Conservation (phyloP, 768 basidiomycete species). For the Jaapia argillacea region DNA sequence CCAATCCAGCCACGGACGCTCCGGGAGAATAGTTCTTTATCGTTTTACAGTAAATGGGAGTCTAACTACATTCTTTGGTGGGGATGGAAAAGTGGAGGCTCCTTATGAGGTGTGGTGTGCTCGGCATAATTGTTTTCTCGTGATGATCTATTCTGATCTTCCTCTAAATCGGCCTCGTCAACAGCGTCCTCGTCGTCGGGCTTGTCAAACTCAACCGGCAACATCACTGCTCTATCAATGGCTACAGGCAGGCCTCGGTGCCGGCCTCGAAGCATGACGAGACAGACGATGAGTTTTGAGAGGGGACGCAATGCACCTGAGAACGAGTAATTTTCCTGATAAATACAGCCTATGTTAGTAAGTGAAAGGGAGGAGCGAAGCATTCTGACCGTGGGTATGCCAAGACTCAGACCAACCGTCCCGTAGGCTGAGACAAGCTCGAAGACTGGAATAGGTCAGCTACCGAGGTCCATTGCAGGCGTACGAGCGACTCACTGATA, state of each 20-base stretch:
- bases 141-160: too few species aligned
- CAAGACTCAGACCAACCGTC: constrained; percentile 82
- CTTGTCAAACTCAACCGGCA: constrained; percentile 70
- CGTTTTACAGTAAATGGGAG: too few species aligned
- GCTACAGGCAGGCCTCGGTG: constrained; percentile 85
- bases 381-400: constrained; percentile 72
- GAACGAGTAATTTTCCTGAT: constrained; percentile 72
- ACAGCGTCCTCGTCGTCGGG: too few species aligned
- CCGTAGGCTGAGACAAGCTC: constrained; percentile 86
- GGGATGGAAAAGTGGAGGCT: too few species aligned
- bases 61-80: too few species aligned
- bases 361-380: constrained; percentile 15
- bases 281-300: constrained; percentile 79
- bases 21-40: too few species aligned
- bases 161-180: too few species aligned
- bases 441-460: constrained; percentile 43
- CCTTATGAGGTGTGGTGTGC: too few species aligned
- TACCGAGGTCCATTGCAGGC: not conserved
- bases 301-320: constrained; percentile 68
- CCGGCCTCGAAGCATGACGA: constrained; percentile 90
- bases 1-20: too few species aligned
- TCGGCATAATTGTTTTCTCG: too few species aligned
- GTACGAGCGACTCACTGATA: constrained; percentile 39
- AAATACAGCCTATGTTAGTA: constrained; percentile 2
- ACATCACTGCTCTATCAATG: constrained; percentile 79